These are phyloP conservation scores for Onygena corvina DNA, from an alignment of 2,329 filamentous ascomycete genomes.

Conservation along the genomic window DNA sequence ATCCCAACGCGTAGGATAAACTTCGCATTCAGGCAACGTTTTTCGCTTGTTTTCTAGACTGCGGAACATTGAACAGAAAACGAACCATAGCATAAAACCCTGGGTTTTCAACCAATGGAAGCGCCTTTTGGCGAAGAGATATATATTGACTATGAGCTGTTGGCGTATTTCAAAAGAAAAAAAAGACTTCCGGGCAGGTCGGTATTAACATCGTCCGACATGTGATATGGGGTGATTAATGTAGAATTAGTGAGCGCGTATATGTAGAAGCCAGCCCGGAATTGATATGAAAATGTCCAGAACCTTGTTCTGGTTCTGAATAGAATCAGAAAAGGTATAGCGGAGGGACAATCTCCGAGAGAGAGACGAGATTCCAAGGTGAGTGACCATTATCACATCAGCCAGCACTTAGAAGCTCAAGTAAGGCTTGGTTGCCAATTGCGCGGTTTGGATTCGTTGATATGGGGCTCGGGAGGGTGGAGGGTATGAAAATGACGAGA, in stretches of 20 bases:
- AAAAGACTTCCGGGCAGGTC: background rate
- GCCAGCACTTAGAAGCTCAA: background rate
- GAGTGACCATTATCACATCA: background rate
- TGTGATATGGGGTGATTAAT: background rate
- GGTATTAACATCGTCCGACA: background rate
- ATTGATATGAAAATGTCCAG: background rate
- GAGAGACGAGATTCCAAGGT: background rate
- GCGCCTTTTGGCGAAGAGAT: background rate
- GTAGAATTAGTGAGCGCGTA: background rate
- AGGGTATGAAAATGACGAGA: background rate
- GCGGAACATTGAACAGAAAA: background rate
- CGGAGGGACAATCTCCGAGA: conserved; percentile 6
- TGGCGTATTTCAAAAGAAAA: too few species aligned
- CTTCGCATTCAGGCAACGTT: background rate
- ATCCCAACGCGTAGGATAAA: background rate
- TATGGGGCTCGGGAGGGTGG: background rate
- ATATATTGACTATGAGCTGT: background rate
- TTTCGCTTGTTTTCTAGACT: background rate
- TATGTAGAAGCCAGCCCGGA: background rate
- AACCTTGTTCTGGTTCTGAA: conserved; percentile 8
- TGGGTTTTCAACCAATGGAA: background rate
- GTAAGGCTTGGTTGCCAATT: background rate
- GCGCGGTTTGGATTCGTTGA: background rate
- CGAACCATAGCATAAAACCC: background rate
- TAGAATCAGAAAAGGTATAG: background rate